A percentile compares a stretch with the other conserved stretches of the same genome.
Conservation (phyloP, 2,329 filamentous ascomycete species). For the Sporothrix pseudoabietina region DNA sequence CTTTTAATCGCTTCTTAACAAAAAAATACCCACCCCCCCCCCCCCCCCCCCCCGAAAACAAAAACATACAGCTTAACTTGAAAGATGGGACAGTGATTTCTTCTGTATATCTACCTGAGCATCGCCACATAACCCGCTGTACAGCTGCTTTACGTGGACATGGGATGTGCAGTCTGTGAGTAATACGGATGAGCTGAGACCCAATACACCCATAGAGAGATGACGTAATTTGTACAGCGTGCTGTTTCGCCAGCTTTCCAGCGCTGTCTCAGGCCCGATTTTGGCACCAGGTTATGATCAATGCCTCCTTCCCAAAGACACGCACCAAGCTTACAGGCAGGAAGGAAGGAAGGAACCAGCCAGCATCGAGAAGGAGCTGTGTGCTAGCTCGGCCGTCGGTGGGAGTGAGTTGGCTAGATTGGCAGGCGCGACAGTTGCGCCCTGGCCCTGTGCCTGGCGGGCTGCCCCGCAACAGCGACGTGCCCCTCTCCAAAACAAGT, state of each 20-base stretch:
- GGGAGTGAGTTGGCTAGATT: neutral
- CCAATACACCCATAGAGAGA: neutral
- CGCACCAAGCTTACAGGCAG: neutral
- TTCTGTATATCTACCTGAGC: no score
- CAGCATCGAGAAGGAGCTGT: neutral
- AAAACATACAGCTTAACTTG: no score
- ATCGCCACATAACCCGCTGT: no score
- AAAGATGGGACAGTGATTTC: no score
- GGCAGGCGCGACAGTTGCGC: neutral
- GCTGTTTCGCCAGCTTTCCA: slow-evolving; percentile 31
- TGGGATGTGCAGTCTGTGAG: neutral
- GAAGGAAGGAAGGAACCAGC: neutral
- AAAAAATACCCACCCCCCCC: no score
- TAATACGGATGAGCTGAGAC: neutral
- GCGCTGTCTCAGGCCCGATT: slow-evolving; percentile 35
- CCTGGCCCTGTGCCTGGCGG: slow-evolving; percentile 8
- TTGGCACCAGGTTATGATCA: slow-evolving; percentile 34
- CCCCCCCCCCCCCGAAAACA: no score
- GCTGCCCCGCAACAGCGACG: slow-evolving; percentile 37
- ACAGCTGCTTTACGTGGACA: neutral
- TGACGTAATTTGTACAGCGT: slow-evolving; percentile 14
- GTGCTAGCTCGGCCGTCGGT: neutral
- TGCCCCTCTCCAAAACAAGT: slow-evolving; percentile 32
- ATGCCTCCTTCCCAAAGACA: neutral
- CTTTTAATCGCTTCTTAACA: no score